Percentiles rank a stretch among this genome's conserved stretches.
Evolutionary conservation across 2,329 filamentous ascomycete species (phyloP).

Genomic region (Microthyrium microscopicum): DNA sequence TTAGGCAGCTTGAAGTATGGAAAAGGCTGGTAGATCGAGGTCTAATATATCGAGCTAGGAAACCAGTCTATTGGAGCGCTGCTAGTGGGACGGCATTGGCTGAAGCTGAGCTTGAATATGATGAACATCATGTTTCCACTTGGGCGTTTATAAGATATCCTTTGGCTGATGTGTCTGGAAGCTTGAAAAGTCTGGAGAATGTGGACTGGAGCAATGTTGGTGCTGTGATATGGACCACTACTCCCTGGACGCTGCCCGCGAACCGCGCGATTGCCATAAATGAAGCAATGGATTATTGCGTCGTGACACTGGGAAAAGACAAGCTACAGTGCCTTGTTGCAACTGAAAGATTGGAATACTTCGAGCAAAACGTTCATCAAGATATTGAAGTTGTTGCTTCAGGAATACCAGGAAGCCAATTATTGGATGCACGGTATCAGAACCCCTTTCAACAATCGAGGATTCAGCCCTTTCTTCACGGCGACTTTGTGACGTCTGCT

Average conservation of each 20-base stretch:
- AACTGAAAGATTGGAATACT: neutral
- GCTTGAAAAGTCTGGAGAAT: slow-evolving; percentile 22
- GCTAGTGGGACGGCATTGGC: slow-evolving; percentile 65
- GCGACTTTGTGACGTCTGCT: slow-evolving; percentile 79
- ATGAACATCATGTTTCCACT: slow-evolving; percentile 53
- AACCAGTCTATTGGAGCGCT: slow-evolving; percentile 77
- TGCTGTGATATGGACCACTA: slow-evolving; percentile 97
- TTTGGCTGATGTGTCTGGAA: slow-evolving; percentile 33
- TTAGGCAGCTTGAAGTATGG: slow-evolving; percentile 59
- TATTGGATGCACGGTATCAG: slow-evolving; percentile 47
- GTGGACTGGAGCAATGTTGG: slow-evolving; percentile 37
- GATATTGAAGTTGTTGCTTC: slow-evolving; percentile 36
- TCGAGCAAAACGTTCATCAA: neutral
- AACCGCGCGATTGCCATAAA: slow-evolving; percentile 81
- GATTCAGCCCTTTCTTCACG: slow-evolving; percentile 53
- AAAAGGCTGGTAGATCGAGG: slow-evolving; percentile 49
- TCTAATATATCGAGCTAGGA: slow-evolving; percentile 60
- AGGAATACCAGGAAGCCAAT: slow-evolving; percentile 44
- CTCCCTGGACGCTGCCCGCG: slow-evolving; percentile 89
- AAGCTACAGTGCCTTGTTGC: too few relatives aligned
- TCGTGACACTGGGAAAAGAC: slow-evolving; percentile 39
- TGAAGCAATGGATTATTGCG: slow-evolving; percentile 52
- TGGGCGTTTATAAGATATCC: slow-evolving; percentile 71
- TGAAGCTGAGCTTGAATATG: slow-evolving; percentile 73
- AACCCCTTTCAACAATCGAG: slow-evolving; percentile 47